Evolutionary conservation across 768 basidiomycete genomes (phyloP).

Genomic region (Calocybe cyanea): DNA sequence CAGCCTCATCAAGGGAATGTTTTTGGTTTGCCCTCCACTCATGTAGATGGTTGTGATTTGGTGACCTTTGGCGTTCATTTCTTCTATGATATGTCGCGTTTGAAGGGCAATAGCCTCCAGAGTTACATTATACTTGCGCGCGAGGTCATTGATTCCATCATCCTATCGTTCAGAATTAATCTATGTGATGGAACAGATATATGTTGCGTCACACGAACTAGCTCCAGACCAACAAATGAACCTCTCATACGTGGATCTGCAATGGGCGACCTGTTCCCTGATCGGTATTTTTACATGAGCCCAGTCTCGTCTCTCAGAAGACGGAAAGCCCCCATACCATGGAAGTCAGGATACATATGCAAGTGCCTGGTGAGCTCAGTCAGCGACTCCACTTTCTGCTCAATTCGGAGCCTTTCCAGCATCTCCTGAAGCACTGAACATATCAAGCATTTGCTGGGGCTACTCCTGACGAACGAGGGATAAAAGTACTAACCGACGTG

Average conservation of each 20-base stretch:
- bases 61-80: slow-evolving; percentile 84
- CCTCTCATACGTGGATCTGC: slow-evolving; percentile 96
- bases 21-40: slow-evolving; percentile 92
- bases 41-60: slow-evolving; percentile 81
- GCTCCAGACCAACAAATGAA: slow-evolving; percentile 80
- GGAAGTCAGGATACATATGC: slow-evolving; percentile 94
- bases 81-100: slow-evolving; percentile 89
- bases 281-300: background rate
- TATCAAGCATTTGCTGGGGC: background rate
- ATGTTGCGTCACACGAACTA: slow-evolving; percentile 39
- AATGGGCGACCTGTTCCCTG: slow-evolving; percentile 94
- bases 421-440: slow-evolving; percentile 64
- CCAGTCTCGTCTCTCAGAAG: background rate
- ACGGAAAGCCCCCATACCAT: slow-evolving; percentile 46
- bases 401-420: slow-evolving; percentile 62
- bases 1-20: slow-evolving; percentile 81
- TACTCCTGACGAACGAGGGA: background rate
- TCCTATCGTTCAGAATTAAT: slow-evolving; percentile 39
- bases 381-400: slow-evolving; percentile 51
- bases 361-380: slow-evolving; percentile 88
- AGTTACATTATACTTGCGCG: slow-evolving; percentile 85
- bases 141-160: slow-evolving; percentile 71
- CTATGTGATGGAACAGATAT: background rate
- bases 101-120: slow-evolving; percentile 93
- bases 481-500: slow-evolving; percentile 42